Evolutionary conservation across 2,329 filamentous ascomycete species (phyloP).

Genomic region (Trichophyton verrucosum): DNA sequence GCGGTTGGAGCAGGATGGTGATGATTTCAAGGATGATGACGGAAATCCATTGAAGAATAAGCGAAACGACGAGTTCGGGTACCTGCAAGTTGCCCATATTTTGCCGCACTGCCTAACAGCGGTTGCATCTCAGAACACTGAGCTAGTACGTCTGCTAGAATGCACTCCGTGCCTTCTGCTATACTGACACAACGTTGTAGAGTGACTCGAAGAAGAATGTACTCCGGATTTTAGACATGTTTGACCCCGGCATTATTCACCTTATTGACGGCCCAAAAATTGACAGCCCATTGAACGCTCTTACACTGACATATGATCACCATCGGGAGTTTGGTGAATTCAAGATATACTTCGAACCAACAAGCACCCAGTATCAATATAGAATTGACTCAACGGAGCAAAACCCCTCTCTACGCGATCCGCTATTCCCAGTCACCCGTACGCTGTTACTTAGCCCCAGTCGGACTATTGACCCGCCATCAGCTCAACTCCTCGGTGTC

Average conservation of each 20-base stretch:
- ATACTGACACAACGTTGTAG: conserved; percentile 5
- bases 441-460: conserved; percentile 18
- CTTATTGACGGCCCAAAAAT: conserved; percentile 30
- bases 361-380: conserved; percentile 10
- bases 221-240: conserved; percentile 31
- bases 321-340: conserved; percentile 14
- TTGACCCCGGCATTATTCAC: conserved; percentile 25
- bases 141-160: no score
- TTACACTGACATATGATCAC: conserved; percentile 3
- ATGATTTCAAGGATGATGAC: no score
- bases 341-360: conserved; percentile 19
- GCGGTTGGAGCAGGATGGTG: conserved; percentile 6
- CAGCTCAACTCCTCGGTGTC: no score
- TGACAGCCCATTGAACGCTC: conserved; percentile 12
- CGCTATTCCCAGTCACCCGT: conserved; percentile 16
- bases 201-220: conserved; percentile 24
- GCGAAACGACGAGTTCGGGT: no score
- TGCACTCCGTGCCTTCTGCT: no score
- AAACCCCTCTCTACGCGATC: conserved; percentile 12
- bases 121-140: no score
- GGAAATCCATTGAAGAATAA: no score
- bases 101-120: no score
- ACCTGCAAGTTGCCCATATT: no score
- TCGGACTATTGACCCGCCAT: background rate
- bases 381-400: conserved; percentile 14